Evolutionary conservation across 129 eudicot genomes (phyloP).

Genomic region (Flaveria ramosissima): DNA sequence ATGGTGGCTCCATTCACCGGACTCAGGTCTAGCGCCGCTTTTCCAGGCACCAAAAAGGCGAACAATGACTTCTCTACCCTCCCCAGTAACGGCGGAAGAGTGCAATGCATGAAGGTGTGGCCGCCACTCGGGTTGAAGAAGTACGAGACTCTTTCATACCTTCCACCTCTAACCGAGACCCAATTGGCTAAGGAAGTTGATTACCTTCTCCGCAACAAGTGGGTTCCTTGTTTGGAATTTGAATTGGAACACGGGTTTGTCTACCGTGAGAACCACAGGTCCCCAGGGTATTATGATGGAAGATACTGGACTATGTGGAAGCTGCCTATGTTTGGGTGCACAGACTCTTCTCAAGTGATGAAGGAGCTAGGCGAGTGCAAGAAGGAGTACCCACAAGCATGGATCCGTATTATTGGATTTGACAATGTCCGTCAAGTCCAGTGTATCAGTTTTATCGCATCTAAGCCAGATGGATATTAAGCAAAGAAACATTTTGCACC

Average conservation of each 20-base stretch:
- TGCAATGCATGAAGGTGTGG: constrained; percentile 18
- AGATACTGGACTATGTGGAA: constrained; percentile 12
- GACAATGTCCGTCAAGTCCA: constrained; percentile 3
- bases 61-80: neutral
- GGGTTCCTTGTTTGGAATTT: no score
- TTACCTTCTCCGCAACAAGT: no score
- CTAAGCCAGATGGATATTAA: neutral
- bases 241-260: no score
- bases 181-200: no score
- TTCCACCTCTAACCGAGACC: no score
- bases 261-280: no score
- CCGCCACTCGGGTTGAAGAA: constrained; percentile 7
- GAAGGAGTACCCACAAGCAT: neutral
- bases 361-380: constrained; percentile 1
- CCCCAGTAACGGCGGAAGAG: neutral
- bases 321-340: neutral
- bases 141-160: no score
- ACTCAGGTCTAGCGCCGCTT: neutral
- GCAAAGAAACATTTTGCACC: neutral
- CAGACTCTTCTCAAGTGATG: neutral
- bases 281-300: neutral
- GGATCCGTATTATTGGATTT: constrained; percentile 5
- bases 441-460: constrained; percentile 1
- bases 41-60: neutral
- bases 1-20: constrained; percentile 12